Evolutionary conservation across 805 yeast genomes (phyloP).

Genomic region (Yarrowia sp.): DNA sequence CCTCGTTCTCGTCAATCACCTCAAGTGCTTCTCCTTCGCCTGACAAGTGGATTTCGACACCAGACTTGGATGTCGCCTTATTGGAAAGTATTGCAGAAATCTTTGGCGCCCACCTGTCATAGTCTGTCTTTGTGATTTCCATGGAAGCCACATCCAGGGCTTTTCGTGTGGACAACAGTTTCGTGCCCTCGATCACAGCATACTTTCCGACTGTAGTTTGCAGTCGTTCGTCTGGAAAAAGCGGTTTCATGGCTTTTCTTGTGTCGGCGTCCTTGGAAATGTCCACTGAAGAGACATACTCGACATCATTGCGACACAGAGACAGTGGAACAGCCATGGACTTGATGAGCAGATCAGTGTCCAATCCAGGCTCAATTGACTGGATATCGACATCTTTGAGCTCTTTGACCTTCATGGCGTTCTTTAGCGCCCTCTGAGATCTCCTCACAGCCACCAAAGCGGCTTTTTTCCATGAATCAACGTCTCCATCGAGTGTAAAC

Average conservation of each 20-base stretch:
- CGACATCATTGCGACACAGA: background rate
- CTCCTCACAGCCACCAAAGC: too few relatives aligned
- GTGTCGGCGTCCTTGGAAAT: background rate
- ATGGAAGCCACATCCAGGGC: background rate
- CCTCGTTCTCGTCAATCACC: background rate
- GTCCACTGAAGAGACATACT: background rate
- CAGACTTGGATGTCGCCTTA: background rate
- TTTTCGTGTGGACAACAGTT: background rate
- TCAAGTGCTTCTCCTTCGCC: background rate
- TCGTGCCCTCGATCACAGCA: background rate
- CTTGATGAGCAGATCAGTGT: background rate
- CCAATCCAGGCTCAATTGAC: too few relatives aligned
- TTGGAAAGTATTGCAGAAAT: background rate
- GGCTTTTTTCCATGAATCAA: background rate
- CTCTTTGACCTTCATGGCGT: too few relatives aligned
- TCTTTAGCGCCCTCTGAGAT: too few relatives aligned
- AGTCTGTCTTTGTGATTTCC: background rate
- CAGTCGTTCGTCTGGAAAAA: background rate
- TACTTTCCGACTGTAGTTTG: background rate
- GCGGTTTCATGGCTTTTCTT: background rate
- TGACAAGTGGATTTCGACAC: background rate
- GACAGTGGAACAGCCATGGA: background rate
- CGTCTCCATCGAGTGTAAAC: background rate
- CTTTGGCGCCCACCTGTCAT: background rate
- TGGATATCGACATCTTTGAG: too few relatives aligned